Conservation (phyloP, 2,329 filamentous ascomycete genomes). For the Xylaria sp. region DNA sequence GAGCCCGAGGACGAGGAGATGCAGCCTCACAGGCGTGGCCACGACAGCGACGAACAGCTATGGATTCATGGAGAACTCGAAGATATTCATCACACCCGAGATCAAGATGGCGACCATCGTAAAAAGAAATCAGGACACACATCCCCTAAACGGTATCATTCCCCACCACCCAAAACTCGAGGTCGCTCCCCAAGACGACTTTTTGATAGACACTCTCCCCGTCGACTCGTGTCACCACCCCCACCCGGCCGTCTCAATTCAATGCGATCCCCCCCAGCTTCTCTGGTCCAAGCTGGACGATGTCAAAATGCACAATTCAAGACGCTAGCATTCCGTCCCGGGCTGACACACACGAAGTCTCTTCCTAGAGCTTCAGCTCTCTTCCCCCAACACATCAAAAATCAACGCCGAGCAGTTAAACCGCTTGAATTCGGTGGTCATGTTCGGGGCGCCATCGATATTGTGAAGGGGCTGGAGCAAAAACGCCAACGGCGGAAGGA, state of each 20-base stretch:
- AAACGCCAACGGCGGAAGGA: constrained; percentile 93
- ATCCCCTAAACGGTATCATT: constrained; percentile 70
- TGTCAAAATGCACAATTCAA: constrained; percentile 54
- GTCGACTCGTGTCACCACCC: constrained; percentile 75
- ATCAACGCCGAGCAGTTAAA: constrained; percentile 51
- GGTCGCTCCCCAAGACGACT: constrained; percentile 67
- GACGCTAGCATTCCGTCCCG: constrained; percentile 67
- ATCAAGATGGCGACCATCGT: constrained; percentile 57
- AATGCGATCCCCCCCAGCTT: constrained; percentile 57
- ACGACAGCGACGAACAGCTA: constrained; percentile 73
- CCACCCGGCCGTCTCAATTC: constrained; percentile 59
- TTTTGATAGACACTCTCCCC: constrained; percentile 76
- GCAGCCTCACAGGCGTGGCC: constrained; percentile 69
- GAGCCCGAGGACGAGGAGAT: constrained; percentile 89
- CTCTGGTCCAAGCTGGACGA: constrained; percentile 40
- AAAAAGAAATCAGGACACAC: constrained; percentile 61
- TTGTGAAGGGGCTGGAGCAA: constrained; percentile 93
- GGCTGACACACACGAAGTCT: constrained; percentile 82
- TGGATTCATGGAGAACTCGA: constrained; percentile 80
- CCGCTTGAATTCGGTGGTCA: constrained; percentile 60
- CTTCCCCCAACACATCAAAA: constrained; percentile 65
- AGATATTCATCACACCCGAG: constrained; percentile 69
- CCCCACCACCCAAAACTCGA: constrained; percentile 62
- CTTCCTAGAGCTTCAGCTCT: constrained; percentile 81
- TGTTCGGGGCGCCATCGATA: constrained; percentile 93